Evolutionary conservation across 2,329 filamentous ascomycete species (phyloP).

Genomic region (Aspergillus pseudoviridinutans): DNA sequence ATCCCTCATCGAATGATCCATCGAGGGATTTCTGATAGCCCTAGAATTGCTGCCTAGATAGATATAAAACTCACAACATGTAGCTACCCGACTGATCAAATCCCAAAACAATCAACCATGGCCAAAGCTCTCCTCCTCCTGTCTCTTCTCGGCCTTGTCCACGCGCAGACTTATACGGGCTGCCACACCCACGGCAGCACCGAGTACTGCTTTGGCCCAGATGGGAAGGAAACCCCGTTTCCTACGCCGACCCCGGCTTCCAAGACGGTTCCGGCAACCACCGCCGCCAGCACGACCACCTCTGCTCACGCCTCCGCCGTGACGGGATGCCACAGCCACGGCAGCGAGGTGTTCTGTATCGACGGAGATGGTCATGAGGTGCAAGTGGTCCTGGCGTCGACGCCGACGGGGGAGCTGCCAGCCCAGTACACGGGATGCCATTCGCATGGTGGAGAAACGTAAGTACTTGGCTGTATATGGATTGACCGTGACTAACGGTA

Average conservation of each 20-base stretch:
- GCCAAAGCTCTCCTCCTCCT: not conserved
- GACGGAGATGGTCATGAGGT: slow-evolving; percentile 34
- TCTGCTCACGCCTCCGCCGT: slow-evolving; percentile 44
- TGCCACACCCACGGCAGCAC: slow-evolving; percentile 30
- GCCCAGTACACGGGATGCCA: slow-evolving; percentile 64
- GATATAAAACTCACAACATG: not conserved
- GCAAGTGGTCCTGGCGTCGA: slow-evolving; percentile 42
- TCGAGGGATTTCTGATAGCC: not conserved
- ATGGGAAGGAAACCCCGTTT: slow-evolving; percentile 26
- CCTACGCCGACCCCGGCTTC: slow-evolving; percentile 16
- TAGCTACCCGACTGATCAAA: not conserved
- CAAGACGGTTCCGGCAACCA: slow-evolving; percentile 13
- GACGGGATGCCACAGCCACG: slow-evolving; percentile 52
- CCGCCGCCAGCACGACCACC: slow-evolving; percentile 24
- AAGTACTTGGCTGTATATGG: slow-evolving; percentile 11
- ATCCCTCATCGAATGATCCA: not conserved
- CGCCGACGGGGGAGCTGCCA: slow-evolving; percentile 54
- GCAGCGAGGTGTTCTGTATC: slow-evolving; percentile 32
- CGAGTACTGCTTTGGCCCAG: slow-evolving; percentile 28
- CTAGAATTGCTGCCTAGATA: not conserved
- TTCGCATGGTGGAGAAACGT: slow-evolving; percentile 56
- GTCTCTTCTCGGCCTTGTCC: slow-evolving; percentile 1
- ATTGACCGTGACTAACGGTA: not conserved
- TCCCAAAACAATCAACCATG: not conserved
- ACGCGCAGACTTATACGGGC: slow-evolving; percentile 16